These are phyloP conservation scores for Diaporthe sp. DNA, from an alignment of 2,329 filamentous ascomycete genomes.

Conservation along the genomic window DNA sequence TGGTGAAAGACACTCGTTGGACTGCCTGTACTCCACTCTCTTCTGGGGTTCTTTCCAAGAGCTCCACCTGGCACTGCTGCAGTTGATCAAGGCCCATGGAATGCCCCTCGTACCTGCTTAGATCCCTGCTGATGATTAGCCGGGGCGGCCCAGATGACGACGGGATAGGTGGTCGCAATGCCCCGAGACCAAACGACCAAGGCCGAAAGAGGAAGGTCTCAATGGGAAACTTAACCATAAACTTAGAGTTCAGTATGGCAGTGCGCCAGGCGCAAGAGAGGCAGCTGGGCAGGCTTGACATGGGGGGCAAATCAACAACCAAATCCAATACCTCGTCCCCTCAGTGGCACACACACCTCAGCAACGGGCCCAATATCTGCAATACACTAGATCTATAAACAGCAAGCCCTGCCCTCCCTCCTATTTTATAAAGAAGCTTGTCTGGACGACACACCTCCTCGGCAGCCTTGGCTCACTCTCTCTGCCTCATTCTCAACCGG, in stretches of 20 bases:
- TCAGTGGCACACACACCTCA: slow-evolving; percentile 16
- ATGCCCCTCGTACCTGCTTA: neutral
- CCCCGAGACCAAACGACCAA: neutral
- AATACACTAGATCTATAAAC: slow-evolving; percentile 6
- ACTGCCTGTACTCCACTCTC: no score
- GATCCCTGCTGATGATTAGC: slow-evolving; percentile 7
- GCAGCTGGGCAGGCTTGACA: slow-evolving; percentile 5
- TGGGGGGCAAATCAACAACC: neutral
- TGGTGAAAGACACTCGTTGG: neutral
- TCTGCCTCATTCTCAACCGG: neutral
- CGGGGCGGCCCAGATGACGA: neutral
- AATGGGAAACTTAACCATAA: slow-evolving; percentile 8
- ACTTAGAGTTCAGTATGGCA: slow-evolving; percentile 1
- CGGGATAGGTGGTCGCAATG: neutral
- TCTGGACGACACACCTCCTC: neutral
- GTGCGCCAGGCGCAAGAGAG: neutral
- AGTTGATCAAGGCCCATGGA: neutral
- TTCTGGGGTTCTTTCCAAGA: neutral
- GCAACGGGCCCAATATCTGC: neutral
- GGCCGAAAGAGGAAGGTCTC: slow-evolving; percentile 19
- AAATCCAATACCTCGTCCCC: neutral
- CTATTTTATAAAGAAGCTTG: neutral
- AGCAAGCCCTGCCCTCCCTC: neutral
- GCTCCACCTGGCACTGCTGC: neutral
- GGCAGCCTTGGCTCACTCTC: neutral